Base-by-base conservation (phyloP, 2,329 filamentous ascomycete genomes). In the Penicillium sp. region DNA sequence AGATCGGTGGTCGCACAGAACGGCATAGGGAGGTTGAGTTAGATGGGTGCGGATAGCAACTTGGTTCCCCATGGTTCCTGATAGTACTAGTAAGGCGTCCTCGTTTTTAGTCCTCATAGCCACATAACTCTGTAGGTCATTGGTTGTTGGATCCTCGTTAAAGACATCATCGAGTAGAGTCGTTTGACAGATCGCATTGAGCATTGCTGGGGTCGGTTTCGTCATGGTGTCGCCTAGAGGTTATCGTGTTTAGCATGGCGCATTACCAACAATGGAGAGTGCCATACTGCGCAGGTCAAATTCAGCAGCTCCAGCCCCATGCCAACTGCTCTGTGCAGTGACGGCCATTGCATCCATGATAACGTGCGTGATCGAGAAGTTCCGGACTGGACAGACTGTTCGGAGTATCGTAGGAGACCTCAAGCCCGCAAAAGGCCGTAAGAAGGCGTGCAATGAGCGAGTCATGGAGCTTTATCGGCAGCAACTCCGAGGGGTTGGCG, bases 21-120 rank as follows among this genome's bases (percentile, higher is more conserved):
- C 85, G 7, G 85, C 85, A 73, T 96, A 87, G 0, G 94, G 94
- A 14, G 93, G 92, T 61, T 91, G 89, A 0, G 82, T 84, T 14
- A 97, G 83, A 60, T 95, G 89, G 1, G 90, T 84, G 41, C 93
- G 87, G 43, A 96, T 83, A 0, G 90, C 88, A 17, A 97, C 81
- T 74, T 96, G 92, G 77, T 97, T 97, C 42, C 92, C 92, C 92
- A 96, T 96, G 4, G 93, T 96, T 3, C 94, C 94, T 0, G 91
- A 95, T 60, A 96, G 82, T 57, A 96, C 91, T 55, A 96, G 88
- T 4, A 97, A 81, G 0, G 86, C 90, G 7, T 86, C 87, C 69
- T 92, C 88, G 68, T 96, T 92, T 66, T 86, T 86, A 0, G 91
- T 86, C 3, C 96, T 83, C 35, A 83, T 73, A 17, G 92, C 91